Percentiles rank a stretch among this genome's conserved stretches.
These are phyloP conservation scores for Termitomyces heimii DNA, from an alignment of 768 basidiomycete species.

Conservation along the genomic window DNA sequence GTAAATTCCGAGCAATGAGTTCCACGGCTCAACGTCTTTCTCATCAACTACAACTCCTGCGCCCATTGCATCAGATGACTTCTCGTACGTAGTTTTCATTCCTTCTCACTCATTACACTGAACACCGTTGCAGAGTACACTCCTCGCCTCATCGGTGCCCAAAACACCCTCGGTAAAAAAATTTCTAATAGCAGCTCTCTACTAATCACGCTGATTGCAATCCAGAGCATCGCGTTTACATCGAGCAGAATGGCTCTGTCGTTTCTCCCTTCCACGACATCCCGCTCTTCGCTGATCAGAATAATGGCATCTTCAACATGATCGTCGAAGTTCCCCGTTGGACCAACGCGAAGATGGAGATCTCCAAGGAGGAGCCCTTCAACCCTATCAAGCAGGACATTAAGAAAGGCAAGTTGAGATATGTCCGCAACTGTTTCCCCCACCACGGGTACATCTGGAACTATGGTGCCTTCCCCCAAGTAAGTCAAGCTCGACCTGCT, in stretches of 20 bases:
- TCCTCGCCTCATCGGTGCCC: conserved; percentile 75
- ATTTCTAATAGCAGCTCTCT: conserved; percentile 6
- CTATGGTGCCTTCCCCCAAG: conserved; percentile 99
- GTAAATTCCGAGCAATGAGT: conserved; percentile 28
- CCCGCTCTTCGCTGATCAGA: conserved; percentile 95
- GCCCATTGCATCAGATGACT: conserved; percentile 44
- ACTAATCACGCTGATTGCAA: conserved; percentile 14
- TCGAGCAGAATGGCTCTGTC: conserved; percentile 84
- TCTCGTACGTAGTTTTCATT: conserved; percentile 28
- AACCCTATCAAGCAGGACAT: conserved; percentile 99
- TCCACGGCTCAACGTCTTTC: conserved; percentile 47
- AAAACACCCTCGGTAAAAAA: conserved; percentile 87
- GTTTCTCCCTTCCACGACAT: conserved; percentile 93
- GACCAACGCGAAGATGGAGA: conserved; percentile 99
- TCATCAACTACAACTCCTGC: conserved; percentile 58
- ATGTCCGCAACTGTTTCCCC: conserved; percentile 99
- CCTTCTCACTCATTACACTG: conserved; percentile 1
- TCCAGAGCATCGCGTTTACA: conserved; percentile 90
- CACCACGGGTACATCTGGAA: conserved; percentile 99
- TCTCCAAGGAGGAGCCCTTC: conserved; percentile 96
- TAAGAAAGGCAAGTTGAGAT: conserved; percentile 94
- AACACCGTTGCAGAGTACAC: conserved; percentile 47
- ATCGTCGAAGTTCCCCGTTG: conserved; percentile 97
- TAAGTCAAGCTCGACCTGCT: conserved; percentile 21
- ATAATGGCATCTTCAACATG: conserved; percentile 97